Conservation (phyloP, 148 eudicot species). For the Chenopodium suecicum region DNA sequence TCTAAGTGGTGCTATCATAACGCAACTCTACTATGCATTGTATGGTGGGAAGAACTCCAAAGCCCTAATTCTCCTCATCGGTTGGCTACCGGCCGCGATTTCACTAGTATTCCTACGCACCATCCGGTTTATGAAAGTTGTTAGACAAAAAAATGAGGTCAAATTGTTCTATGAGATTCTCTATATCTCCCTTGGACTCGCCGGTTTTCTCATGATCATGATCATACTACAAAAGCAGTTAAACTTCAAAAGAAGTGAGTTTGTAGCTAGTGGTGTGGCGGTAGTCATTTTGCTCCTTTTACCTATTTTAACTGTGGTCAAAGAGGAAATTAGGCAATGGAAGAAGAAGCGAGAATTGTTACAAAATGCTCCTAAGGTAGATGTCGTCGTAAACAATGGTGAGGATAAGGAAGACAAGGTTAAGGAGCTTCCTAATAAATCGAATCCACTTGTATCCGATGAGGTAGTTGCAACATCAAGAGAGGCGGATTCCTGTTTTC, state of each 20-base stretch:
- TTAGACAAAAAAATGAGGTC: slow-evolving; percentile 24
- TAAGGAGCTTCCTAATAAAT: not conserved
- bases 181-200: not conserved
- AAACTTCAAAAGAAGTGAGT: slow-evolving; percentile 24
- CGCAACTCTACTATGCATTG: slow-evolving; percentile 40
- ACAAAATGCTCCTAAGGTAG: slow-evolving; percentile 16
- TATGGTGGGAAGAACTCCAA: slow-evolving; percentile 26
- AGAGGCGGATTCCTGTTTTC: slow-evolving; percentile 24
- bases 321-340: slow-evolving; percentile 32
- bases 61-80: slow-evolving; percentile 35
- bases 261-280: slow-evolving; percentile 23
- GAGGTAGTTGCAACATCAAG: not conserved
- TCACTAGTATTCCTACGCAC: slow-evolving; percentile 34
- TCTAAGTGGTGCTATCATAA: slow-evolving; percentile 43
- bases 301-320: slow-evolving; percentile 33
- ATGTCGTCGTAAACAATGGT: slow-evolving; percentile 21
- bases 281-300: slow-evolving; percentile 28
- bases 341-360: slow-evolving; percentile 17
- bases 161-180: not conserved
- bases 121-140: slow-evolving; percentile 32
- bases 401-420: not conserved
- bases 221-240: not conserved
- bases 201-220: not conserved
- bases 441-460: not conserved
- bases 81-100: slow-evolving; percentile 37